Conservation (phyloP, 2,329 filamentous ascomycete species). For the Lasiodiplodia theobromae region DNA sequence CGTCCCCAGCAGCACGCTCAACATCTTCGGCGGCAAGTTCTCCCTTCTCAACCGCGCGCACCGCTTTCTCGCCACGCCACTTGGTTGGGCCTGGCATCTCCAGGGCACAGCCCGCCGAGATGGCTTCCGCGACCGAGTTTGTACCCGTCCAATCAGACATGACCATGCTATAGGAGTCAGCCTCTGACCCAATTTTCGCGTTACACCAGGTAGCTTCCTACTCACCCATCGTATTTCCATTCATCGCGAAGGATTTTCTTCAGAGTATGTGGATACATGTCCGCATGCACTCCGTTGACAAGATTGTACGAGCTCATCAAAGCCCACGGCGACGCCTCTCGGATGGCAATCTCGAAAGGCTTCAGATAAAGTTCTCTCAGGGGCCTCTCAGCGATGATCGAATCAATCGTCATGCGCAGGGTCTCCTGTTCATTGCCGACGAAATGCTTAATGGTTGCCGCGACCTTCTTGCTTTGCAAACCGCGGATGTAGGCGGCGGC, state of each 20-base stretch:
- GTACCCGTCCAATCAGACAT: slow-evolving; percentile 53
- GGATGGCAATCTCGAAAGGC: slow-evolving; percentile 75
- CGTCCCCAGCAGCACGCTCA: slow-evolving; percentile 57
- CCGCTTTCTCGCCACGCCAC: slow-evolving; percentile 48
- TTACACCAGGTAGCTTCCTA: not conserved
- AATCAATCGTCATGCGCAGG: slow-evolving; percentile 69
- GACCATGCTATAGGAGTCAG: slow-evolving; percentile 42
- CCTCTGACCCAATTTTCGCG: not conserved
- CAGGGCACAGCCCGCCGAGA: slow-evolving; percentile 48
- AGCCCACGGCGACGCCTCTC: slow-evolving; percentile 71
- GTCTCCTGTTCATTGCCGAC: slow-evolving; percentile 79
- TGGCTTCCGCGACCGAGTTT: slow-evolving; percentile 47
- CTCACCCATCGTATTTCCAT: slow-evolving; percentile 47
- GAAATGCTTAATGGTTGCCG: slow-evolving; percentile 81
- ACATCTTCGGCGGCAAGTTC: slow-evolving; percentile 57
- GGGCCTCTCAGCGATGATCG: slow-evolving; percentile 68
- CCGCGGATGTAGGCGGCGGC: slow-evolving; percentile 76
- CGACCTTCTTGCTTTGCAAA: slow-evolving; percentile 75
- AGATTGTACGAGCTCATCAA: slow-evolving; percentile 75
- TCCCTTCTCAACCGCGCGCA: slow-evolving; percentile 44
- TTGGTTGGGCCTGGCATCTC: slow-evolving; percentile 52
- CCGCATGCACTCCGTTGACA: slow-evolving; percentile 64
- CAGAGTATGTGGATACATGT: slow-evolving; percentile 50
- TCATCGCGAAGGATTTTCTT: slow-evolving; percentile 51
- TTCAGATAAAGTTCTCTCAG: slow-evolving; percentile 76